Evolutionary conservation across 805 yeast genomes (phyloP).

Genomic region (Spathaspora girioi): DNA sequence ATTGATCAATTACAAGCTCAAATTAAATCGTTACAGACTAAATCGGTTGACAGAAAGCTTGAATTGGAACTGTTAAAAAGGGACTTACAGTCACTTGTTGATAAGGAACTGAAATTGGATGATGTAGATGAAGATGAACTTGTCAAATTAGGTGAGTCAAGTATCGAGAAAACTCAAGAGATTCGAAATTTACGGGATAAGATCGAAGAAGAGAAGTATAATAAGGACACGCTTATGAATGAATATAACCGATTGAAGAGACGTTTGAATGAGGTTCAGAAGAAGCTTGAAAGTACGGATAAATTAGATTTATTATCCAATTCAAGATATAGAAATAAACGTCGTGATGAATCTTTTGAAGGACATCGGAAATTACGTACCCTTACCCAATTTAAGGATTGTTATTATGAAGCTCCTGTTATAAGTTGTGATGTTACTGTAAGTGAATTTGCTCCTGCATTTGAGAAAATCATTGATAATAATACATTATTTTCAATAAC

Average conservation of each 20-base stretch:
- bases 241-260: slow-evolving; percentile 8
- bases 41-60: slow-evolving; percentile 6
- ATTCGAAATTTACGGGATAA: slow-evolving; percentile 13
- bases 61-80: background rate
- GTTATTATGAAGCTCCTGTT: slow-evolving; percentile 72
- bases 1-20: background rate
- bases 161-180: slow-evolving; percentile 9
- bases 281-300: slow-evolving; percentile 43
- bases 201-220: slow-evolving; percentile 2
- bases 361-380: slow-evolving; percentile 40
- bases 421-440: slow-evolving; percentile 57
- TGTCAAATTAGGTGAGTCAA: slow-evolving; percentile 15
- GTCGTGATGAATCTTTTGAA: slow-evolving; percentile 37
- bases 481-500: slow-evolving; percentile 62
- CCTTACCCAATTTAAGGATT: slow-evolving; percentile 31
- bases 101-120: slow-evolving; percentile 17
- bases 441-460: slow-evolving; percentile 45
- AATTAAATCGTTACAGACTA: slow-evolving; percentile 2
- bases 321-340: slow-evolving; percentile 25
- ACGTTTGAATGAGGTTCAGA: slow-evolving; percentile 14
- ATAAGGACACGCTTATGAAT: slow-evolving; percentile 1
- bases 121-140: slow-evolving; percentile 28
- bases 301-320: slow-evolving; percentile 44
- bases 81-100: slow-evolving; percentile 6
- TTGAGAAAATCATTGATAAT: slow-evolving; percentile 55